Conservation (phyloP, 805 yeast genomes). For the Schwanniomyces polymorphus region DNA sequence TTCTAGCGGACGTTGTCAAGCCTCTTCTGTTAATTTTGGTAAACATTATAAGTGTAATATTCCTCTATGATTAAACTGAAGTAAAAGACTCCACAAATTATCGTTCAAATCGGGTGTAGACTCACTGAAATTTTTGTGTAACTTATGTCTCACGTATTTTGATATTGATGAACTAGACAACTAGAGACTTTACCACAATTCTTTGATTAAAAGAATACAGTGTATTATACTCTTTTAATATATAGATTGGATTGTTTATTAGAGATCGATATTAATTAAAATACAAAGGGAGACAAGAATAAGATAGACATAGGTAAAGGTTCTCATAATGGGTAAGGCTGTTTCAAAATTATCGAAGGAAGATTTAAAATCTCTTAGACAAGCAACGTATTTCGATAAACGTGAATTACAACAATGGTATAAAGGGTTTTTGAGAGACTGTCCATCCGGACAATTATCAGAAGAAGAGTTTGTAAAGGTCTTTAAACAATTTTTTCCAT, state of each 20-base stretch:
- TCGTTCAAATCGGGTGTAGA: not conserved
- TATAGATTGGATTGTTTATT: not conserved
- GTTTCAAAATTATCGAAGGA: constrained; percentile 91
- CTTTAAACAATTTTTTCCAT: constrained; percentile 95
- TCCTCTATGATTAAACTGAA: not conserved
- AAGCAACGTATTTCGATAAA: constrained; percentile 87
- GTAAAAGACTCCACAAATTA: not conserved
- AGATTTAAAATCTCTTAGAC: constrained; percentile 77
- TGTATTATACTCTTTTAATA: not conserved
- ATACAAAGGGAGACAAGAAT: not conserved
- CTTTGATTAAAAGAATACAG: not conserved
- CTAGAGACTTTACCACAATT: not conserved
- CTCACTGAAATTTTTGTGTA: not conserved
- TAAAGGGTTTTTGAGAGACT: constrained; percentile 91
- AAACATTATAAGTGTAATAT: not conserved
- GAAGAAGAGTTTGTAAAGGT: constrained; percentile 88
- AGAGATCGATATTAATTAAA: not conserved
- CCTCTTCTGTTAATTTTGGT: constrained; percentile 1
- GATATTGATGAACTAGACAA: not conserved
- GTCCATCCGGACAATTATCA: constrained; percentile 86
- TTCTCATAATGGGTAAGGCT: constrained; percentile 78
- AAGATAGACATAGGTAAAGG: not conserved
- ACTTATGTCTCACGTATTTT: not conserved
- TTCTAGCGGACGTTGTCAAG: constrained; percentile 3
- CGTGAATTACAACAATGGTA: constrained; percentile 98